Evolutionary conservation across 2,329 filamentous ascomycete genomes (phyloP), one percentile per base, ranked within the genome.

Genomic region (Diaporthe batatas): DNA sequence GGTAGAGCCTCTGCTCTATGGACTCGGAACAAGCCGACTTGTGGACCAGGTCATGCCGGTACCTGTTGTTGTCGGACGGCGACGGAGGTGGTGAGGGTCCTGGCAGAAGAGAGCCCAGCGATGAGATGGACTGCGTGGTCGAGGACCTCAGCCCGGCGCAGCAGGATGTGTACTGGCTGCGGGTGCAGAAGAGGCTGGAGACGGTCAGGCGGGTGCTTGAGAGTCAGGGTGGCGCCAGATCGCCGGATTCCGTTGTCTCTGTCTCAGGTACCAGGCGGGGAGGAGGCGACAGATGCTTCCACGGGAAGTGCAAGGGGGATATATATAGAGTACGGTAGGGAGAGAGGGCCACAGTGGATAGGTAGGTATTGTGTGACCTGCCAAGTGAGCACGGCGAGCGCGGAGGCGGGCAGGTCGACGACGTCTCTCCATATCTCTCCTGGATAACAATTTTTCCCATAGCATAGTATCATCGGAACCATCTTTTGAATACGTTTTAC

Each of bases 1-100:
- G 79, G 68, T 79, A 78, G 70, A 73, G 69, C 34, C 71, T 23
- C 68, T 32, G 32, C 25, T 62, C 53, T 5, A n/a, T 72, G 34
- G 49, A 67, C 58, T 53, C 65, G 11, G 70, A 49, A 34, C 65
- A 57, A 36, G 59, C 44, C 25, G 58, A 55, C n/a, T n/a, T 74
- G 67, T 74, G 70, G 73, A 49, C 54, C 25, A 68, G 53, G 58
- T 70, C 51, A 42, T 62, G 34, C 44, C 70, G 51, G 11, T 65
- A 53, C 10, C 25, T 69, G 34, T 29, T 68, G 36, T 47, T 68
- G 29, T 42, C 68, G 44, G 49, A 69, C 16, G 58, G 65, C 14
- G 67, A 62, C 39, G 18, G 69, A 18, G 25, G 5, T 23, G n/a
- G 64, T 3, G 55, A 57, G 53, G 39, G 23, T n/a, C 32, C 25